phyloP scores from a whole-genome alignment of 1,139 yeast species.

The Debaryomyces robertsiae region DNA sequence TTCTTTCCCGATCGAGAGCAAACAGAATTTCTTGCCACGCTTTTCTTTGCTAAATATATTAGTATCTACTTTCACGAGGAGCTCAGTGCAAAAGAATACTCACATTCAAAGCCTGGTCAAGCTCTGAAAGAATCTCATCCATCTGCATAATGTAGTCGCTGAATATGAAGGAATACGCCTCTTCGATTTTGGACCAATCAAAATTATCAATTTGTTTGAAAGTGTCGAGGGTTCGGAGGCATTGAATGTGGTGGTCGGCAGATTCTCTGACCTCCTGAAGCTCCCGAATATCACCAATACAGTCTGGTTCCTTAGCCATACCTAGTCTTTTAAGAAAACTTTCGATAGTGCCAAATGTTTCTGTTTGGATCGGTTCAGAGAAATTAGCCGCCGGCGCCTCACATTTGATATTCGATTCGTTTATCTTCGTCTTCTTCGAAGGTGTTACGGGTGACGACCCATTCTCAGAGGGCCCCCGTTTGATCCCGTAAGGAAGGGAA shows the following conservation, averaged over 20 bases:
- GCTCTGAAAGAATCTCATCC: slow-evolving; percentile 4
- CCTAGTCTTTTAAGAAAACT: neutral
- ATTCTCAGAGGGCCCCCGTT: neutral
- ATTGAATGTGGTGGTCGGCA: slow-evolving; percentile 4
- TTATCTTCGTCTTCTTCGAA: neutral
- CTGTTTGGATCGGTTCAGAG: neutral
- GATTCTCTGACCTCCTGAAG: slow-evolving; percentile 1
- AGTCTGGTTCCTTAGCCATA: neutral
- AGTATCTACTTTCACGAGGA: neutral
- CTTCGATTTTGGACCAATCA: slow-evolving; percentile 10
- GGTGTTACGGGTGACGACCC: neutral
- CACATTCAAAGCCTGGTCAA: slow-evolving; percentile 7
- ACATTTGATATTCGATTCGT: neutral
- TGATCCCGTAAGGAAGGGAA: neutral
- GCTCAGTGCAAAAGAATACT: neutral
- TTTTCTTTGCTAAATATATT: slow-evolving; percentile 16
- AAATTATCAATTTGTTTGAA: slow-evolving; percentile 5
- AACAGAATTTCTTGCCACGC: slow-evolving; percentile 26
- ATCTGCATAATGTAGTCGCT: slow-evolving; percentile 6
- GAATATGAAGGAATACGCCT: slow-evolving; percentile 7
- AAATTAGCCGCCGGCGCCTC: slow-evolving; percentile 5
- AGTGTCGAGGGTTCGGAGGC: neutral
- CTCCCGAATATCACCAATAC: neutral
- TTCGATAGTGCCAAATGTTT: slow-evolving; percentile 1
- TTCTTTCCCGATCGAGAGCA: slow-evolving; percentile 24